Base-by-base conservation (phyloP, 2,329 filamentous ascomycete species). In the Akanthomyces lecanii region DNA sequence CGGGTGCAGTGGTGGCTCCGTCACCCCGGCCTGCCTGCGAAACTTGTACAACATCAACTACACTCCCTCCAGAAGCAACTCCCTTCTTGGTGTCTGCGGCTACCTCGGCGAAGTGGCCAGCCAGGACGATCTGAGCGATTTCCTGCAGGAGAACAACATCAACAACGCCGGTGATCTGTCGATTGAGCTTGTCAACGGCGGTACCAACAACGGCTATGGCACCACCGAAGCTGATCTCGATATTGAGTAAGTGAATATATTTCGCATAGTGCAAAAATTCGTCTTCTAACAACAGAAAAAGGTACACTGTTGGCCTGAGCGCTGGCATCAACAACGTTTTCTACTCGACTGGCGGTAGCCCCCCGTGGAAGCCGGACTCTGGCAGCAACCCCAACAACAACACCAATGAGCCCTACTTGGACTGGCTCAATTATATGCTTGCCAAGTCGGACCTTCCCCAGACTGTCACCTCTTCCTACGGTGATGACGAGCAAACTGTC, bases 401-500 rank as follows among this genome's bases (percentile, higher is more conserved):
- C 56, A 50, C 48, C 42, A 64, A 64, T 44, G 62, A 64, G 36
- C 62, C 56, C 14, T 61, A 61, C 51, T 56, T 61, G 10, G 62
- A 61, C 51, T 61, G 56, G 62, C 56, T 64, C 36, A 60, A 64
- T 18, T 61, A 64, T 25, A 61, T 52, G 4, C 38, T 64, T 4
- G 44, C 30, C 44, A 60, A 61, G 33, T 25, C 53, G 28, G n/a
- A 51, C 23, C 57, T 52, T 23, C 42, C 62, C 11, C 50, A 61
- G 36, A 64, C 62, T 23, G 50, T 61, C 44, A 51, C 62, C 23
- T 56, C 58, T 42, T 64, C 62, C n/a, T 64, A 64, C 28, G 56
- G 62, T 25, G 62, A 61, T 33, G 51, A 61, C 14, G 62, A 64
- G 42, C 48, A 51, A 21, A 55, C 36, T 16, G 56, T 64, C 4